These are phyloP conservation scores for Cladosporium cucumerinum DNA, from an alignment of 2,329 filamentous ascomycete genomes.

Conservation along the genomic window DNA sequence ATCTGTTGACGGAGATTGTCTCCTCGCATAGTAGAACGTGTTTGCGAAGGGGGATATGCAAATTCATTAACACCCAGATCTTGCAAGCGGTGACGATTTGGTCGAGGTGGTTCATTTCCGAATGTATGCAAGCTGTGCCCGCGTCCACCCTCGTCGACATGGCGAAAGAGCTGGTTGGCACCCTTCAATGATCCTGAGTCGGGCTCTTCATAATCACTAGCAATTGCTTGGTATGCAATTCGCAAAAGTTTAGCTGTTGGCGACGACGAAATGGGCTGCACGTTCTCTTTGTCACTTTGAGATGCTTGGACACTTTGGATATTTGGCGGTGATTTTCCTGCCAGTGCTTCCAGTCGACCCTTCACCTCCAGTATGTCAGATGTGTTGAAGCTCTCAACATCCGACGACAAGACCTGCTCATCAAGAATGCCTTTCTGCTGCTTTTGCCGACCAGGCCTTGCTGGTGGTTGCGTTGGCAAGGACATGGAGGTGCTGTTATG, in stretches of 20 bases:
- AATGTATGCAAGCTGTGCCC: not conserved
- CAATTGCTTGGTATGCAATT: conserved; percentile 7
- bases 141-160: not conserved
- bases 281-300: conserved; percentile 4
- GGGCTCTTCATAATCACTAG: not conserved
- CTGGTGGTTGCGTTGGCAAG: not conserved
- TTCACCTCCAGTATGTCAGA: conserved; percentile 9
- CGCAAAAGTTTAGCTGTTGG: not conserved
- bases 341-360: not conserved
- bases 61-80: not conserved
- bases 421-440: not conserved
- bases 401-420: not conserved
- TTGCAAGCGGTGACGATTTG: not conserved
- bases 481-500: conserved; percentile 9
- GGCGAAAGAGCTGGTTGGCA: not conserved
- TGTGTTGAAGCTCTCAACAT: not conserved
- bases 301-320: not conserved
- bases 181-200: not conserved
- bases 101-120: not conserved
- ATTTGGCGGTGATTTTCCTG: not conserved
- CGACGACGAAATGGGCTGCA: not conserved
- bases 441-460: too few relatives aligned
- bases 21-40: not conserved
- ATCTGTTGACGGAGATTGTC: not conserved
- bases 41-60: not conserved